phyloP scores from a whole-genome alignment of 2,329 filamentous ascomycete genomes.

The Penicillium sp. region DNA sequence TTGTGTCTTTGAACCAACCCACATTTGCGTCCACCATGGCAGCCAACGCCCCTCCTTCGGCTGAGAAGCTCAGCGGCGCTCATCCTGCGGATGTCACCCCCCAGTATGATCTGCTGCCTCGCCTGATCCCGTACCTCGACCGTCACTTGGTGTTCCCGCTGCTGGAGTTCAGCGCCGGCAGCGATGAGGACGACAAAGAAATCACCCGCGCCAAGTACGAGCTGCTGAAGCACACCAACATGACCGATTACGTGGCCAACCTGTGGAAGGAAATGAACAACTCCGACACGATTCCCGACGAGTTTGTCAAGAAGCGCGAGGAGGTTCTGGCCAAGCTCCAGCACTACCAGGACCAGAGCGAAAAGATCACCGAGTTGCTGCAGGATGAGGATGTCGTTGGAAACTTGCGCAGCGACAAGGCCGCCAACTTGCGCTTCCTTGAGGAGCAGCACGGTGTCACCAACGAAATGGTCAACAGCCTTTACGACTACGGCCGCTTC shows the following conservation, averaged over 20 bases:
- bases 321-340: constrained; percentile 80
- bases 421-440: constrained; percentile 95
- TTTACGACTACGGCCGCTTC: constrained; percentile 95
- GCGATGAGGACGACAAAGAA: constrained; percentile 74
- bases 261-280: constrained; percentile 87
- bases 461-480: constrained; percentile 88
- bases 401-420: constrained; percentile 92
- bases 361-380: constrained; percentile 82
- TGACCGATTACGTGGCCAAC: constrained; percentile 95
- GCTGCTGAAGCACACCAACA: constrained; percentile 94
- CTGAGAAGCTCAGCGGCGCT: constrained; percentile 51
- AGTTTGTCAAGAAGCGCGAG: constrained; percentile 86
- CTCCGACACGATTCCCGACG: constrained; percentile 71
- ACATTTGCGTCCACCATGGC: constrained; percentile 48
- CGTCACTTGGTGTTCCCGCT: constrained; percentile 95
- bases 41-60: constrained; percentile 49
- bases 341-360: constrained; percentile 80
- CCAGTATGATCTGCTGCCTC: constrained; percentile 78
- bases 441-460: constrained; percentile 97
- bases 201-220: constrained; percentile 86
- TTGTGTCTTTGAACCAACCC: constrained; percentile 23
- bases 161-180: constrained; percentile 82
- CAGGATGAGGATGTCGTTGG: constrained; percentile 85
- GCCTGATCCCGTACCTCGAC: constrained; percentile 88
- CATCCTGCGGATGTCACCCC: constrained; percentile 58